phyloP scores from a whole-genome alignment of 208 protist genomes.

The Strigomonas culicis region DNA sequence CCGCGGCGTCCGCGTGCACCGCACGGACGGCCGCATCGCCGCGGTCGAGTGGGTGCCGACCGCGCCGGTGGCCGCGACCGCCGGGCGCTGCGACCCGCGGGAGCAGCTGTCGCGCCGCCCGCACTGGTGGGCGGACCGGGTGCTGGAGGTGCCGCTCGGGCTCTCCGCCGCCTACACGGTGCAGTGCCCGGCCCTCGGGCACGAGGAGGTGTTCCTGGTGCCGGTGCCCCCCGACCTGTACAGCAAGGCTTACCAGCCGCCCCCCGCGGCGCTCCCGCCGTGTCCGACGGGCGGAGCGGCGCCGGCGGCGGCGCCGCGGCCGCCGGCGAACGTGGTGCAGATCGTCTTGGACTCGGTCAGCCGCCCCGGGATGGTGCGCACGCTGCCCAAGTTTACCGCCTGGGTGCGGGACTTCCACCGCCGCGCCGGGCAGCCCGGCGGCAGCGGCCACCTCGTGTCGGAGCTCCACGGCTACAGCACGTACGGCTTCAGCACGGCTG shows the following conservation, averaged over 20 bases:
- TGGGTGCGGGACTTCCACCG: slow-evolving; percentile 41
- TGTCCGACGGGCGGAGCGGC: neutral
- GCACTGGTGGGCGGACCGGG: slow-evolving; percentile 23
- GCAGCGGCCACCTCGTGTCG: slow-evolving; percentile 25
- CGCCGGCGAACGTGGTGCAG: slow-evolving; percentile 43
- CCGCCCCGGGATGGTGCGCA: slow-evolving; percentile 44
- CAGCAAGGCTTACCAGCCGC: neutral
- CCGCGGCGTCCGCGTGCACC: slow-evolving; percentile 33
- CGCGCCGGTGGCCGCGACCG: slow-evolving; percentile 12
- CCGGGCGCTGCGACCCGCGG: slow-evolving; percentile 1
- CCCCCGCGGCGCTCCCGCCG: neutral
- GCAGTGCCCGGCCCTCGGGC: slow-evolving; percentile 22
- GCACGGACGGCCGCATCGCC: slow-evolving; percentile 21
- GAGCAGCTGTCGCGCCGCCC: neutral
- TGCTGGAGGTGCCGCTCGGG: slow-evolving; percentile 37
- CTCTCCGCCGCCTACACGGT: slow-evolving; percentile 43
- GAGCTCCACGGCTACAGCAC: slow-evolving; percentile 44
- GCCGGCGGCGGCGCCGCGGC: slow-evolving; percentile 12
- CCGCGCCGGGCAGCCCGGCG: neutral
- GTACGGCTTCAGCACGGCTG: slow-evolving; percentile 29
- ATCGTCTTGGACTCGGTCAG: slow-evolving; percentile 62
- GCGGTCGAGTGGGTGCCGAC: slow-evolving; percentile 36
- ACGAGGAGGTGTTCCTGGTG: slow-evolving; percentile 56
- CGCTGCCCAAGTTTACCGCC: slow-evolving; percentile 41
- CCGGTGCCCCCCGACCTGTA: slow-evolving; percentile 20